Base-by-base conservation (phyloP, 495 filamentous ascomycete genomes). In the Podospora appendiculata region DNA sequence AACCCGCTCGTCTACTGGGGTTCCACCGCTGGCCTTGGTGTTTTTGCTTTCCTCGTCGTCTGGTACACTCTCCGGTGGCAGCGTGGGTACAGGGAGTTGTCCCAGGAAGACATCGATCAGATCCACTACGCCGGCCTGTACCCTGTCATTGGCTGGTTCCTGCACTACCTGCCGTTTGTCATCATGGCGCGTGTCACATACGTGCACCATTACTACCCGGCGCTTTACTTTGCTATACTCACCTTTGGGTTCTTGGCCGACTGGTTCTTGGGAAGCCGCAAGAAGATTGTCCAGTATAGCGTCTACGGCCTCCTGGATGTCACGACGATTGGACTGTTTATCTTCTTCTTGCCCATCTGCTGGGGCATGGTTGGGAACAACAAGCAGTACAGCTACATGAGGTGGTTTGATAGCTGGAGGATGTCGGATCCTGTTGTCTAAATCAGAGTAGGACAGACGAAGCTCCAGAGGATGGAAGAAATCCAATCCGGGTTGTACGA, bases 131-230 rank as follows among this genome's bases (percentile, higher is more conserved):
- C 89, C 18, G 93, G 90, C 32, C 42, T 97, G 40, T 98, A 98
- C 67, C 92, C 92, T 6, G 77, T 90, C 47, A 76, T 95, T 53
- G 93, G 93, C 45, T 98, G 93, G 93, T 81, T 96, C 66, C 77
- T 97, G 50, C 93, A 98, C 71, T 98, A 96, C 61, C 67, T 96
- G 44, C 93, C 93, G 17, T 98, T 98, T 70, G 80, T 96, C 60
- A 82, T 90, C 63, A 98, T 98, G 93, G 94, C 88, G 11, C 86
- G 93, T 72, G 93, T 98, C 50, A 98, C 93, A 25, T 98, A 98
- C 67, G 93, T 98, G 44, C 93, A 98, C 68, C 93, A 98, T 71
- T 98, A 98, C 72, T 98, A 97, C 69, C 93, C 93, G 8, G 93
- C 93, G n/a, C 79, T 98, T 4, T 98, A 96, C 73, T 98, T 96